Evolutionary conservation across 129 eudicot genomes (phyloP).

Genomic region (Lonicera japonica): DNA sequence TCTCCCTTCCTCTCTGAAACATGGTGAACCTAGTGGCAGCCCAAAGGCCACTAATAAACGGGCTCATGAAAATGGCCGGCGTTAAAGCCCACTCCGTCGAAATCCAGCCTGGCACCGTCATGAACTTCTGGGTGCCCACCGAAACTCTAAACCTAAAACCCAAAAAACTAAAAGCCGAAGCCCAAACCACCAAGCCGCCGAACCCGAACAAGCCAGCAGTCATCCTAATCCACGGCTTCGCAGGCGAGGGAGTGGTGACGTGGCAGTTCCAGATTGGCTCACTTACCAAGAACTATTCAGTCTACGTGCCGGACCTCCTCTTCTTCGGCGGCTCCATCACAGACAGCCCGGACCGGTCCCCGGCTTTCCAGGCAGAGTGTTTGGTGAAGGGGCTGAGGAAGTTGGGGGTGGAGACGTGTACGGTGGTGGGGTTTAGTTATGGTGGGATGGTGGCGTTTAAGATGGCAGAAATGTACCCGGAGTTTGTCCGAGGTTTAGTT

Average conservation of each 20-base stretch:
- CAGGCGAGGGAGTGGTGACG: slow-evolving; percentile 80
- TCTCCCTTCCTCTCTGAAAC: slow-evolving; percentile 5
- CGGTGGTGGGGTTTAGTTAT: slow-evolving; percentile 85
- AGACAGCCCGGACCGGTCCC: slow-evolving; percentile 54
- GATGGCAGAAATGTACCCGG: slow-evolving; percentile 73
- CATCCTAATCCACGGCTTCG: slow-evolving; percentile 80
- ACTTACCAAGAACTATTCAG: slow-evolving; percentile 55
- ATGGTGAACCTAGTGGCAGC: slow-evolving; percentile 88
- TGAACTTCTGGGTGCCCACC: slow-evolving; percentile 75
- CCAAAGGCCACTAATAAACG: slow-evolving; percentile 53
- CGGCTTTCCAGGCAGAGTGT: slow-evolving; percentile 80
- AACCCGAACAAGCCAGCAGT: slow-evolving; percentile 58
- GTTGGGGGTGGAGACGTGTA: slow-evolving; percentile 58
- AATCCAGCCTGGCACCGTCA: slow-evolving; percentile 58
- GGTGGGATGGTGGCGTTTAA: slow-evolving; percentile 95
- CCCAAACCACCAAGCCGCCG: slow-evolving; percentile 20
- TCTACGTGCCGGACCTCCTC: slow-evolving; percentile 85
- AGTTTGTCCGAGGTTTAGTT: slow-evolving; percentile 57
- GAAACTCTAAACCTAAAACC: slow-evolving; percentile 53
- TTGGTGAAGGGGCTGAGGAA: slow-evolving; percentile 46
- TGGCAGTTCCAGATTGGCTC: slow-evolving; percentile 83
- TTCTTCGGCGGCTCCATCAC: slow-evolving; percentile 82
- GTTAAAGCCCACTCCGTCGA: slow-evolving; percentile 48
- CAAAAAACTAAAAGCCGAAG: slow-evolving; percentile 14
- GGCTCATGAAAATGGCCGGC: slow-evolving; percentile 80